These are phyloP conservation scores for Cordyceps javanica DNA, from an alignment of 2,329 filamentous ascomycete species.

Conservation along the genomic window DNA sequence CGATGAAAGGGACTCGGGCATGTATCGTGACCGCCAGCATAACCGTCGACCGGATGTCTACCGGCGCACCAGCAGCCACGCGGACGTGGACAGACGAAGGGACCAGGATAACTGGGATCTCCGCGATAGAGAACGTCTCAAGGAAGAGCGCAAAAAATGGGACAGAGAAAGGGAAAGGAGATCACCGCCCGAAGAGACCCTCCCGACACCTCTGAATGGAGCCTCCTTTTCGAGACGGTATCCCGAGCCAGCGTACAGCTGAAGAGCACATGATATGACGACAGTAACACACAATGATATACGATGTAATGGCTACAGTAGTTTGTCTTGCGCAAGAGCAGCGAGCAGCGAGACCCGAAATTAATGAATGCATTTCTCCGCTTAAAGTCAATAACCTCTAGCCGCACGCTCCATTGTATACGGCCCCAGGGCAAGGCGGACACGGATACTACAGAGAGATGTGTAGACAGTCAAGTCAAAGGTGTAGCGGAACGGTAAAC, in stretches of 20 bases:
- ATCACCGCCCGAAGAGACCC: conserved; percentile 25
- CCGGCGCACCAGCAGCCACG: conserved; percentile 44
- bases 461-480: background rate
- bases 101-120: conserved; percentile 29
- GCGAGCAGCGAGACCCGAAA: background rate
- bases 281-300: conserved; percentile 2
- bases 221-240: conserved; percentile 31
- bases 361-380: background rate
- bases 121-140: conserved; percentile 26
- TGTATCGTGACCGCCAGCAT: conserved; percentile 28
- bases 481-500: background rate
- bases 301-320: background rate
- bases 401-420: background rate
- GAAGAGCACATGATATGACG: conserved; percentile 10
- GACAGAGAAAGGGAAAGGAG: conserved; percentile 24
- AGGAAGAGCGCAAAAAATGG: conserved; percentile 30
- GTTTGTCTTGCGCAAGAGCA: background rate
- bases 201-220: conserved; percentile 23
- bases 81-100: conserved; percentile 39
- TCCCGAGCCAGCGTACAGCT: conserved; percentile 29
- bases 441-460: background rate
- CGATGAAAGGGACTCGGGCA: conserved; percentile 25
- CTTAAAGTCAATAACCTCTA: background rate
- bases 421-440: background rate
- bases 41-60: conserved; percentile 34